phyloP scores from a whole-genome alignment of 805 yeast genomes.

The Torulaspora quercuum region DNA sequence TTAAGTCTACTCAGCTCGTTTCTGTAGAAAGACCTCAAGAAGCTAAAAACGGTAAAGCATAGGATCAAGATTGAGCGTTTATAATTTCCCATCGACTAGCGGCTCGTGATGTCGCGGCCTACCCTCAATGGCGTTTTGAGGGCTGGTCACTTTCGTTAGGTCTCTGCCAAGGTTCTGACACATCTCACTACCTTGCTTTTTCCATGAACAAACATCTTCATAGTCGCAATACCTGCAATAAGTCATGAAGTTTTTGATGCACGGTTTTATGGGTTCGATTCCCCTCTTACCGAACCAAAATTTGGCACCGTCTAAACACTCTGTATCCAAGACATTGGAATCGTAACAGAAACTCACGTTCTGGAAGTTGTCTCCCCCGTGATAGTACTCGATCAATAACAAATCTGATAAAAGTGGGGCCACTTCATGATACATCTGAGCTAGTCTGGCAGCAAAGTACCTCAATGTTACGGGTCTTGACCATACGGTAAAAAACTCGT shows the following conservation, averaged over 20 bases:
- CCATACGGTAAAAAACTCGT: constrained; percentile 45
- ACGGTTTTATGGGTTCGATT: constrained; percentile 44
- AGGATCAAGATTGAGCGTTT: too few relatives aligned
- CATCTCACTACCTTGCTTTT: constrained; percentile 21
- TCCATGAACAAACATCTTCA: constrained; percentile 43
- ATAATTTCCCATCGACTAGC: too few relatives aligned
- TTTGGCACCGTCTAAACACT: constrained; percentile 37
- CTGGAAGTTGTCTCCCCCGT: constrained; percentile 42
- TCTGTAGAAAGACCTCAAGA: too few relatives aligned
- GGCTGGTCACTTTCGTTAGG: constrained; percentile 1
- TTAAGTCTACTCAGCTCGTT: too few relatives aligned
- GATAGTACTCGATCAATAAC: constrained; percentile 52
- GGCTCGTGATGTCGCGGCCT: too few relatives aligned
- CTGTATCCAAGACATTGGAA: constrained; percentile 28
- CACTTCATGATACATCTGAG: constrained; percentile 40
- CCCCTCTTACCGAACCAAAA: constrained; percentile 60
- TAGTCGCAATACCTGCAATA: constrained; percentile 59
- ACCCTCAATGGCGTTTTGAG: neutral
- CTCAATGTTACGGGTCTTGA: constrained; percentile 51
- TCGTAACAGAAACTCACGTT: constrained; percentile 42
- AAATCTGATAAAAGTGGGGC: constrained; percentile 38
- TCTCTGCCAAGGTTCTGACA: constrained; percentile 18
- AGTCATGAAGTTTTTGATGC: constrained; percentile 34
- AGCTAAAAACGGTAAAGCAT: too few relatives aligned
- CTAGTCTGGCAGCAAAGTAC: constrained; percentile 52